Evolutionary conservation across 2,329 filamentous ascomycete species (phyloP), one percentile per base, ranked within the genome.

Genomic region (Aspergillus calidoustus): DNA sequence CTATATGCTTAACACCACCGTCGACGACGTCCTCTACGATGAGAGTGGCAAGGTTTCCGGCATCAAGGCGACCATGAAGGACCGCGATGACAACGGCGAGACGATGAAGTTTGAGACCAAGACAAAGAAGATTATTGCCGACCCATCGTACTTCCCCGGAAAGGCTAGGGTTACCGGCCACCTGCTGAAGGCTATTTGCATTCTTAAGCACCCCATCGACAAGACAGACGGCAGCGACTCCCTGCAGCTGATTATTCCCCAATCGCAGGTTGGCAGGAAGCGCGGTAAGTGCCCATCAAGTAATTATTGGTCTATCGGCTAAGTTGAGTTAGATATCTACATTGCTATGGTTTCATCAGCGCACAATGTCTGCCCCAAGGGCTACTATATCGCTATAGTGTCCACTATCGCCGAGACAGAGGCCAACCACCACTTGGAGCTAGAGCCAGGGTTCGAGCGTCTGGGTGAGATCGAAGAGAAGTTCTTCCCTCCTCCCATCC

Each of bases 361-460:
- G 43, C 96, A 99, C 84, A 98, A 96, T 73, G 96, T 99, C 71
- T 98, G 94, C 83, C 95, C 96, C 72, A 96, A 97, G 86, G 94
- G 94, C 64, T 98, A 97, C 87, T 99, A 96, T 84, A 92, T 99
- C 71, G 95, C 95, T 72, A 99, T 98, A 64, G 94, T 99, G 68
- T 97, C 93, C 52, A 99, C 95, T 63, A 97, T 99, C 74, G 92
- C 95, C 66, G 96, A 99, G 84, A 89, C 89, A 49, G 83, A 89
- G 64, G 89, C 91, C 67, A 98, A 99, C 86, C 93, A 97, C 81
- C 95, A 99, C 80, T 84, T 97, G 61, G 95, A 99, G 83, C 89
- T 99, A 48, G 88, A 95, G 80, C 89, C 93, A 31, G 95, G 94
- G 74, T 89, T 98, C 68, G 93, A 97, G 74, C 89, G 94, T 68